Percentiles rank a stretch among this genome's conserved stretches.
These are phyloP conservation scores for Neurospora sp. DNA, from an alignment of 2,329 filamentous ascomycete species.

Conservation along the genomic window DNA sequence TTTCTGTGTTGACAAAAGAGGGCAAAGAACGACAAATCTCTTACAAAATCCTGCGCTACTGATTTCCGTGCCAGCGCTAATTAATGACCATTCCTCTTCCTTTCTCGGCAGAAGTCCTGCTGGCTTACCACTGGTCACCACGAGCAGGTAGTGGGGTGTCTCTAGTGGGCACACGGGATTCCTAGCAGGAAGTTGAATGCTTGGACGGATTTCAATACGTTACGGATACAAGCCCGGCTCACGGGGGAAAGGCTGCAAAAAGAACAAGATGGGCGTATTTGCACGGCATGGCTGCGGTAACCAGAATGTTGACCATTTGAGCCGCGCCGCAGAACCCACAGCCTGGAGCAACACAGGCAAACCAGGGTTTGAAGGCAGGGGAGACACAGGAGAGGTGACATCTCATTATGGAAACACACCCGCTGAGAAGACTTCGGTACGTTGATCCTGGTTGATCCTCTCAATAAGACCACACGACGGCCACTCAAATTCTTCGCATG, in stretches of 20 bases:
- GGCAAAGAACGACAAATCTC: neutral
- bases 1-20: neutral
- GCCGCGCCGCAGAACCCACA: neutral
- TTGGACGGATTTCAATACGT: neutral
- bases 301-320: neutral
- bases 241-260: neutral
- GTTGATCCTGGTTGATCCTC: neutral
- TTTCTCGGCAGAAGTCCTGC: neutral
- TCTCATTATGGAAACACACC: neutral
- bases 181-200: neutral
- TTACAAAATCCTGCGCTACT: neutral
- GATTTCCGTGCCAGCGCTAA: neutral
- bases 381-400: neutral
- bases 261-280: neutral
- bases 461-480: neutral
- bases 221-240: neutral
- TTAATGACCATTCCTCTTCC: neutral
- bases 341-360: neutral
- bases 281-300: neutral
- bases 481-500: neutral
- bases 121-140: neutral
- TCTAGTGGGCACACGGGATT: neutral
- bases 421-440: neutral
- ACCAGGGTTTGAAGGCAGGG: neutral
- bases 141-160: neutral